phyloP scores from a whole-genome alignment of 2,329 filamentous ascomycete genomes.

The Scedosporium minutisporum region DNA sequence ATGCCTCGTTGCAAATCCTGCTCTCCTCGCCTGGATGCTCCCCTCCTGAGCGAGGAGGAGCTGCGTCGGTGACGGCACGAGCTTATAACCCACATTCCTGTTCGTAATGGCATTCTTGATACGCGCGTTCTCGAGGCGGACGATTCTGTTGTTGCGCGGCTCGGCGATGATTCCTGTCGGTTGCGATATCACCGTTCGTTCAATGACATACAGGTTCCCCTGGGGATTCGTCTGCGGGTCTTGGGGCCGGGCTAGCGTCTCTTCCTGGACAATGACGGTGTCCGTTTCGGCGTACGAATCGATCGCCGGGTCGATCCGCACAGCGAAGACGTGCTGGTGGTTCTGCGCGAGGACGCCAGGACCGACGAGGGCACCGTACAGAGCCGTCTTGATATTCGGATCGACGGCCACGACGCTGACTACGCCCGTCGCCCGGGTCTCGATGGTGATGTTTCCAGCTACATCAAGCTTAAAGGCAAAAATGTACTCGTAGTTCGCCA shows the following conservation, averaged over 20 bases:
- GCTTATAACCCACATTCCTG: conserved; percentile 40
- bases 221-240: conserved; percentile 47
- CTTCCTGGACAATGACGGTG: conserved; percentile 38
- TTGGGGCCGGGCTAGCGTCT: conserved; percentile 24
- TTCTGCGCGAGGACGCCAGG: conserved; percentile 57
- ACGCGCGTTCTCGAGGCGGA: conserved; percentile 37
- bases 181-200: conserved; percentile 33
- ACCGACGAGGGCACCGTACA: conserved; percentile 52
- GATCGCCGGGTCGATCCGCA: conserved; percentile 56
- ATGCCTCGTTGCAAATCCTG: conserved; percentile 34
- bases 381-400: conserved; percentile 35
- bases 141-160: conserved; percentile 38
- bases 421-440: conserved; percentile 58
- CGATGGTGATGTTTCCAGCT: conserved; percentile 49
- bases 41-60: conserved; percentile 34
- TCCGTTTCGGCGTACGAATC: conserved; percentile 34
- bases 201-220: conserved; percentile 51
- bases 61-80: conserved; percentile 34
- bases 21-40: conserved; percentile 32
- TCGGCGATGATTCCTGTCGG: conserved; percentile 42
- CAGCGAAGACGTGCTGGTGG: conserved; percentile 61
- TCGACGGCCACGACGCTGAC: conserved; percentile 52
- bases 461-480: conserved; percentile 48
- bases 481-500: conserved; percentile 61
- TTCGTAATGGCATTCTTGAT: conserved; percentile 37